Base-by-base conservation (phyloP, 2,329 filamentous ascomycete genomes). In the Pseudopithomyces chartarum region DNA sequence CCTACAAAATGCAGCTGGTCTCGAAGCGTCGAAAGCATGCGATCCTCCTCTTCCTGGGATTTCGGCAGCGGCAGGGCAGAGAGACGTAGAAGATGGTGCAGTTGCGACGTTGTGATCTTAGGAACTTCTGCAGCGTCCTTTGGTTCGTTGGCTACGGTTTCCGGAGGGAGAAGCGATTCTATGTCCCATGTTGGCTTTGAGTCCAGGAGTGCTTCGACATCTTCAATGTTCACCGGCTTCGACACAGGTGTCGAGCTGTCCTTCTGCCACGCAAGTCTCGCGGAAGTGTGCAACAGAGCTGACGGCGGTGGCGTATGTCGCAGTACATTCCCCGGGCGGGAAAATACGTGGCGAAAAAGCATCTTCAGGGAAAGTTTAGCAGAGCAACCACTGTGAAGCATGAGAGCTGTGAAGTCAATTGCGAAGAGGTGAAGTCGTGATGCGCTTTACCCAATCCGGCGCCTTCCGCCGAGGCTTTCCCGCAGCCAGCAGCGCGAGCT, bases 1-100 rank as follows among this genome's bases (percentile, higher is more conserved):
- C 86, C 87, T n/a, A 98, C 92, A 70, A 99, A 99, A 68, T 90
- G 89, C 0, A 99, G 84, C 72, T 99, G 95, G 32, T 90, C 87
- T 51, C 88, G 84, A 1, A 99, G 83, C 1, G 89, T 93, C 20
- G 83, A 72, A 3, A 96, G 83, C 85, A 97, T 91, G 23, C 81
- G 77, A 0, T 79, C 68, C 73, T 96, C 89, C 65, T 92, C 88
- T 50, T 81, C 81, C 1, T 79, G 62, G 1, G 81, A 81, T 17
- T 81, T 77, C 0, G 94, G 92, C 1, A 83, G 83, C 0, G 94
- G 92, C 0, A 99, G 87, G 13, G 94, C 93, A 3, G 93, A 96
- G 38, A 98, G 87, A 17, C 91, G 90, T 34, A 97, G 87, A 10
- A 98, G 87, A 74, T 97, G 94, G 65, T 86, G 87, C 0, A 98